Evolutionary conservation across 108 stramenopile species (phyloP), one percentile per base, ranked within the genome.

Genomic region (Seminavis robusta): DNA sequence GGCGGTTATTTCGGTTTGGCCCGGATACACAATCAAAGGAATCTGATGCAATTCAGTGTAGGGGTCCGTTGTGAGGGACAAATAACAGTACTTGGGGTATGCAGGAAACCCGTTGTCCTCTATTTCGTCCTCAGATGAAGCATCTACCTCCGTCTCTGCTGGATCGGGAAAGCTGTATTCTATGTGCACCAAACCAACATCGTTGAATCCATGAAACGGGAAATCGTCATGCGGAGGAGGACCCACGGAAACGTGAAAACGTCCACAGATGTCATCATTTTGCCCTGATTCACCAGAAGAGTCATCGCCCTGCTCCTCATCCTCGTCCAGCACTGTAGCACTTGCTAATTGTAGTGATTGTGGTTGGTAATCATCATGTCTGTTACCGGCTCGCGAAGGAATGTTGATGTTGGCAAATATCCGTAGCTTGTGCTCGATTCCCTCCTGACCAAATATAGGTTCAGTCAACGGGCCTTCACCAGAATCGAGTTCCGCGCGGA

Each of bases 11-110:
- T 79, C 78, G 6, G 73, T 36, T 25, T 47, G 29, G 4, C 67
- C 72, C 23, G 63, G 53, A 36, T 68, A 79, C 16, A 79, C 52
- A 7, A 69, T 42, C 4, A 79, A 56, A 34, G 71, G 68, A 8
- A 71, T 55, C n/a, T 28, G 43, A 31, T 65, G 64, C 3, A 20
- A 17, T 4, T 60, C 72, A 16, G 56, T 59, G 17, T 65, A 41
- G 17, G 78, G 68, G 3, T 20, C 49, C 20, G 72, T 73, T 24
- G 46, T 50, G 23, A 79, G 33, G 41, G 37, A 62, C 28, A 79
- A 34, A 17, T 30, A 59, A 34, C 78, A 79, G 23, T 47, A 40
- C 3, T 44, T 61, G 1, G 71, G 70, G 11, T 38, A 32, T 7
- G 10, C 36, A 43, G 24, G 23, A 27, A 16, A 31, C 38, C 53